Evolutionary conservation across 2,329 filamentous ascomycete species (phyloP).

Genomic region (Aplosporella prunicola): DNA sequence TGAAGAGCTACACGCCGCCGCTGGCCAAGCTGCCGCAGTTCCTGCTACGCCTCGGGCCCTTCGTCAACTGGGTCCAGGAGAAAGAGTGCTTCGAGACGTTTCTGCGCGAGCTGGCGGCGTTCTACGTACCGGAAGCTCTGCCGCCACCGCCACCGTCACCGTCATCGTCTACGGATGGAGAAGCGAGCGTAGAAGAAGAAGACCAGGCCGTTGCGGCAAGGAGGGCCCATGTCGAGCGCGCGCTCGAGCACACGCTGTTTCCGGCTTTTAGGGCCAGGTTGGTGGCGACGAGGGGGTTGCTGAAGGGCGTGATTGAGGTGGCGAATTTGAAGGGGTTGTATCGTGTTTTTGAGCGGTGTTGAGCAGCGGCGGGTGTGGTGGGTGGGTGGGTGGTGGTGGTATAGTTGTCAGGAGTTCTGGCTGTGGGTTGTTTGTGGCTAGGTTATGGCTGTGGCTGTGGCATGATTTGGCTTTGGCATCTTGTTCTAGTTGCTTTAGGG

Average conservation of each 20-base stretch:
- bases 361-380: no score
- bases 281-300: constrained; percentile 68
- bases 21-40: constrained; percentile 84
- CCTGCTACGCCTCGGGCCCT: constrained; percentile 75
- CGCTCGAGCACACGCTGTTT: constrained; percentile 79
- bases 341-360: constrained; percentile 90
- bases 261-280: constrained; percentile 77
- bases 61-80: constrained; percentile 79
- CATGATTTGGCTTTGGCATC: no score
- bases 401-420: no score
- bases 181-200: constrained; percentile 19
- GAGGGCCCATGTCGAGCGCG: constrained; percentile 59
- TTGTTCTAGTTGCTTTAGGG: no score
- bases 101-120: constrained; percentile 74
- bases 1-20: constrained; percentile 81
- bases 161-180: constrained; percentile 25
- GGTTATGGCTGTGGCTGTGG: no score
- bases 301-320: constrained; percentile 73
- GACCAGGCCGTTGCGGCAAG: constrained; percentile 40
- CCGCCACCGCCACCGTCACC: constrained; percentile 43
- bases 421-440: no score
- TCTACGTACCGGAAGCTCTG: constrained; percentile 82
- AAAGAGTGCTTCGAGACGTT: constrained; percentile 78
- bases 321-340: constrained; percentile 90
- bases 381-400: no score